phyloP scores from a whole-genome alignment of 164 flowering plant species.

The Vitis labrusca region DNA sequence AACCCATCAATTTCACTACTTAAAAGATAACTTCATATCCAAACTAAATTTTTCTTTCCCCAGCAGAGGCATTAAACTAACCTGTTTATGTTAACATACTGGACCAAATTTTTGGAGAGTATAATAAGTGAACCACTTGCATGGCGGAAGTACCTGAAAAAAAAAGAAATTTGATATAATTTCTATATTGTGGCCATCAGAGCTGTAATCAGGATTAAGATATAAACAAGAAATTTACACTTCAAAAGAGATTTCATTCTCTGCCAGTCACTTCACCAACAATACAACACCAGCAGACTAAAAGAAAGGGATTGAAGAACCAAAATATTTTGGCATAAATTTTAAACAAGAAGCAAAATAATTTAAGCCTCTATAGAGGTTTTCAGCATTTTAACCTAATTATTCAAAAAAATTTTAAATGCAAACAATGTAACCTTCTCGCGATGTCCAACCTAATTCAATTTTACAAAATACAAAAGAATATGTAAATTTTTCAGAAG shows the following conservation, averaged over 20 bases:
- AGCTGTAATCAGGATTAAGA: not conserved
- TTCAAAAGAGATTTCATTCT: not conserved
- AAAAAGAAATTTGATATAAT: not conserved
- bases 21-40: no score
- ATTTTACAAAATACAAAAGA: no score
- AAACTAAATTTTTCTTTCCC: not conserved
- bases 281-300: not conserved
- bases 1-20: no score
- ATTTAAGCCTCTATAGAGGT: not conserved
- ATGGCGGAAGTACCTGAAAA: slow-evolving; percentile 93
- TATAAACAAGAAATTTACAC: not conserved
- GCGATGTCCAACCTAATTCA: no score
- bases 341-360: not conserved
- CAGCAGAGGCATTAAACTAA: slow-evolving; percentile 24
- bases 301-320: no score
- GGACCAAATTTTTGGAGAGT: slow-evolving; percentile 84
- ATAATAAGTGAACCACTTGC: slow-evolving; percentile 73
- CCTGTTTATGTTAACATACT: slow-evolving; percentile 86
- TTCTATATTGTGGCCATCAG: not conserved
- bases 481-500: no score
- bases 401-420: not conserved
- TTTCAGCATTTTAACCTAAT: not conserved
- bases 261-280: not conserved
- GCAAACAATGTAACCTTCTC: no score
- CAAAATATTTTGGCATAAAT: not conserved